Conservation (phyloP, 805 yeast genomes). For the Debaryomyces castellii region DNA sequence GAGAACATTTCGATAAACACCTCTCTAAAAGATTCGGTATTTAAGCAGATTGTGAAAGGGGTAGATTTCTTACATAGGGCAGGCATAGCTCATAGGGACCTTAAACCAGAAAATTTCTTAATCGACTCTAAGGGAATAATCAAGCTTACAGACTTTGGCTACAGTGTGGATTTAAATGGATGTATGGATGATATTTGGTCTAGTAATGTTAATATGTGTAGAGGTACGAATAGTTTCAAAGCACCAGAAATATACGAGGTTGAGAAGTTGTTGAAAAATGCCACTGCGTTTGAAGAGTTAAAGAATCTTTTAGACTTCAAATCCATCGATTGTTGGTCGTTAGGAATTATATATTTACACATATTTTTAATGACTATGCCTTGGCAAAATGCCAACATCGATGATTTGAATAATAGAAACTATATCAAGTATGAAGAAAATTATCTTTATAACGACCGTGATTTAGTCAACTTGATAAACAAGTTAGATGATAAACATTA, state of each 20-base stretch:
- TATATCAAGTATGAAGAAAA: slow-evolving; percentile 20
- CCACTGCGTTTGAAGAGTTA: background rate
- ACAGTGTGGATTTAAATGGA: slow-evolving; percentile 33
- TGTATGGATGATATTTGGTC: slow-evolving; percentile 21
- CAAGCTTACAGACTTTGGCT: slow-evolving; percentile 53
- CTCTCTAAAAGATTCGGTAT: slow-evolving; percentile 44
- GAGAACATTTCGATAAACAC: slow-evolving; percentile 26
- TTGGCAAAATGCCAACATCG: slow-evolving; percentile 42
- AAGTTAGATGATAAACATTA: slow-evolving; percentile 22
- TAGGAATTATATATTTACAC: slow-evolving; percentile 50
- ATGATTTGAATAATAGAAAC: slow-evolving; percentile 19
- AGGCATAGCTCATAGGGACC: slow-evolving; percentile 48
- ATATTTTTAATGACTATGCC: slow-evolving; percentile 45
- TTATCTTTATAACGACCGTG: slow-evolving; percentile 25
- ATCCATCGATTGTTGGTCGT: slow-evolving; percentile 50
- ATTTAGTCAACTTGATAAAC: slow-evolving; percentile 21
- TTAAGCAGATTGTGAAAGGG: slow-evolving; percentile 45
- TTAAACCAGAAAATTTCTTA: slow-evolving; percentile 55
- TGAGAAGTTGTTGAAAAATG: slow-evolving; percentile 15
- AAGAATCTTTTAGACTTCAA: slow-evolving; percentile 21
- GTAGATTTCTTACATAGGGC: slow-evolving; percentile 44
- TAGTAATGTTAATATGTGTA: slow-evolving; percentile 12
- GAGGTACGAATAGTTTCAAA: slow-evolving; percentile 54
- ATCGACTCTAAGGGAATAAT: slow-evolving; percentile 45
- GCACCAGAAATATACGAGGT: slow-evolving; percentile 49